phyloP scores from a whole-genome alignment of 495 filamentous ascomycete species.

The Mycothermus thermophilus region DNA sequence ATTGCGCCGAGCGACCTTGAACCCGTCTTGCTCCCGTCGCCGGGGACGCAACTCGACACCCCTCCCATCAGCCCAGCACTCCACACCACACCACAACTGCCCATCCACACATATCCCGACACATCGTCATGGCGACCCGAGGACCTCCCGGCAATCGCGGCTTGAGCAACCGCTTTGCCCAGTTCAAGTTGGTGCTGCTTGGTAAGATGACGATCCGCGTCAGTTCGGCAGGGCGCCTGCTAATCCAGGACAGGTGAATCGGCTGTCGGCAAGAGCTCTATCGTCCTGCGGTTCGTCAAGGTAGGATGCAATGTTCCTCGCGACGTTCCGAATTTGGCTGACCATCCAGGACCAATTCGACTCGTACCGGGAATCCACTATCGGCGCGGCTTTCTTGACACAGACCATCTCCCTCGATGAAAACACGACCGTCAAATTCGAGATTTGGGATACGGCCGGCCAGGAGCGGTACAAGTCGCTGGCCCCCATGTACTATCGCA shows the following conservation, averaged over 20 bases:
- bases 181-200: constrained; percentile 96
- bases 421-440: constrained; percentile 96
- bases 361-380: constrained; percentile 97
- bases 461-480: constrained; percentile 98
- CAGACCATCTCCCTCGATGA: constrained; percentile 97
- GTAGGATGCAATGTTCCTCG: constrained; percentile 26
- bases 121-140: constrained; percentile 59
- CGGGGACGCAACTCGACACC: no score
- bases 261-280: constrained; percentile 97
- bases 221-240: constrained; percentile 17
- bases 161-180: constrained; percentile 65
- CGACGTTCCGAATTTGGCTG: constrained; percentile 8
- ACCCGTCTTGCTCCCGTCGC: no score
- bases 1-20: no score
- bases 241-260: constrained; percentile 65
- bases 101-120: constrained; percentile 7
- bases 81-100: neutral
- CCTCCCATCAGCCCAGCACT: no score
- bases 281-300: constrained; percentile 96
- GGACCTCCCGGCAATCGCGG: constrained; percentile 64
- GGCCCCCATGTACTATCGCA: constrained; percentile 98
- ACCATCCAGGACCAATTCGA: constrained; percentile 87
- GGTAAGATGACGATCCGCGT: constrained; percentile 40
- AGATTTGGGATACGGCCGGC: constrained; percentile 98
- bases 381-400: constrained; percentile 96